phyloP scores from a whole-genome alignment of 441 rosid genomes.

The Bocquillonia castaneifolia region DNA sequence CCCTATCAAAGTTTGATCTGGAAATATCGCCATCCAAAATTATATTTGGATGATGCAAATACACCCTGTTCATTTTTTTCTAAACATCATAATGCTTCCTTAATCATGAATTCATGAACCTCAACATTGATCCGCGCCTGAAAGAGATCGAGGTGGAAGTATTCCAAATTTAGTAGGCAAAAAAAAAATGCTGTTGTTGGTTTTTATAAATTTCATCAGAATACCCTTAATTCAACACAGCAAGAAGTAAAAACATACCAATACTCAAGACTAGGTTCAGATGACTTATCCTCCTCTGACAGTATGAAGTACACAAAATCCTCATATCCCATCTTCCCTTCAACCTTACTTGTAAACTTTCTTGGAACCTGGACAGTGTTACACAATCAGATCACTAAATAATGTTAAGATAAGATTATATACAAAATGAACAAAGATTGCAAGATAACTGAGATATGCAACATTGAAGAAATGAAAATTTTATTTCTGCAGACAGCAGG shows the following conservation, averaged over 20 bases:
- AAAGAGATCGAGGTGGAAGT: not conserved
- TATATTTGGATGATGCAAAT: no score
- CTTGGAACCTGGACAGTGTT: constrained; percentile 58
- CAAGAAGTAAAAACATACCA: constrained; percentile 41
- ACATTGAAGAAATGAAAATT: constrained; percentile 13
- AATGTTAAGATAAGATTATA: not conserved
- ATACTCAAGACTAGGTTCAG: constrained; percentile 94
- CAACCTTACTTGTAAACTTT: constrained; percentile 83
- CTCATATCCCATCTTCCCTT: constrained; percentile 99
- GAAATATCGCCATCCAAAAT: no score
- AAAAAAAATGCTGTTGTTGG: not conserved
- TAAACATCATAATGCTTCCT: constrained; percentile 5
- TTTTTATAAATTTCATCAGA: not conserved
- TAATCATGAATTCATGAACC: not conserved
- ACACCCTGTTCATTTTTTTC: not conserved
- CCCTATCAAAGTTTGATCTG: no score
- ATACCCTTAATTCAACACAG: constrained; percentile 7
- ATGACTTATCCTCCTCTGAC: constrained; percentile 96
- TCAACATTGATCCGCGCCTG: not conserved
- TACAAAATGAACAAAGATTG: constrained; percentile 8
- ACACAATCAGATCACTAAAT: constrained; percentile 9
- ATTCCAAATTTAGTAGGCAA: not conserved
- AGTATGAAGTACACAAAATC: constrained; percentile 96
- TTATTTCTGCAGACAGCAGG: constrained; percentile 9
- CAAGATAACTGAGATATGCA: constrained; percentile 1